These are phyloP conservation scores for Immersiporthe knoxdaviesiana DNA, from an alignment of 2,329 filamentous ascomycete genomes.

Conservation along the genomic window DNA sequence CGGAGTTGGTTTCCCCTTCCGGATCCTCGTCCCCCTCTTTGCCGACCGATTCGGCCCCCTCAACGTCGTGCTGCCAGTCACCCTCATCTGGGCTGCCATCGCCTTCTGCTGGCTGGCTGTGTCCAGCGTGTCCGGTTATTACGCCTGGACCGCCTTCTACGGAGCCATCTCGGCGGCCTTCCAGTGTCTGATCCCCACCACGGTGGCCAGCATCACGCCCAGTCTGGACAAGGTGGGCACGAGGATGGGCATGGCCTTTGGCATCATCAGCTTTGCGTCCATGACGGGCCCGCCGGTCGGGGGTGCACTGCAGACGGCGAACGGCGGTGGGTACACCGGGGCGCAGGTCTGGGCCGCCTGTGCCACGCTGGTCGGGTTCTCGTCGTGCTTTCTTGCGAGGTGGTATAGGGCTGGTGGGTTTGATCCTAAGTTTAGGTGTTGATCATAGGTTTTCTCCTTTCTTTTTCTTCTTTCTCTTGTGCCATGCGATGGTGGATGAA, in stretches of 20 bases:
- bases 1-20: constrained; percentile 40
- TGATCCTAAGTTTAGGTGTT: constrained; percentile 14
- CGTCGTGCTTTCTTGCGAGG: constrained; percentile 26
- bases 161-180: constrained; percentile 39
- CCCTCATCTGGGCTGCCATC: constrained; percentile 36
- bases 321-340: constrained; percentile 33
- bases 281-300: constrained; percentile 42
- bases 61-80: constrained; percentile 39
- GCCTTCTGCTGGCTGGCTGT: constrained; percentile 42
- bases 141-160: constrained; percentile 40
- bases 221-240: constrained; percentile 40
- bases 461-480: not conserved
- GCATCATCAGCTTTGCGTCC: constrained; percentile 36
- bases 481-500: not conserved
- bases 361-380: constrained; percentile 33
- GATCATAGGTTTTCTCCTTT: not conserved
- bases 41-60: constrained; percentile 41
- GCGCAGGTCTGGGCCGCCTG: constrained; percentile 39
- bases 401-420: constrained; percentile 20
- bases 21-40: constrained; percentile 38
- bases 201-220: constrained; percentile 39
- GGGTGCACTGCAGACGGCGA: constrained; percentile 38
- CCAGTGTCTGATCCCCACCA: constrained; percentile 40
- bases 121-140: constrained; percentile 34
- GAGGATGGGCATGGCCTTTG: constrained; percentile 41